phyloP scores from a whole-genome alignment of 208 protist genomes.

The Wallacemonas sp. region DNA sequence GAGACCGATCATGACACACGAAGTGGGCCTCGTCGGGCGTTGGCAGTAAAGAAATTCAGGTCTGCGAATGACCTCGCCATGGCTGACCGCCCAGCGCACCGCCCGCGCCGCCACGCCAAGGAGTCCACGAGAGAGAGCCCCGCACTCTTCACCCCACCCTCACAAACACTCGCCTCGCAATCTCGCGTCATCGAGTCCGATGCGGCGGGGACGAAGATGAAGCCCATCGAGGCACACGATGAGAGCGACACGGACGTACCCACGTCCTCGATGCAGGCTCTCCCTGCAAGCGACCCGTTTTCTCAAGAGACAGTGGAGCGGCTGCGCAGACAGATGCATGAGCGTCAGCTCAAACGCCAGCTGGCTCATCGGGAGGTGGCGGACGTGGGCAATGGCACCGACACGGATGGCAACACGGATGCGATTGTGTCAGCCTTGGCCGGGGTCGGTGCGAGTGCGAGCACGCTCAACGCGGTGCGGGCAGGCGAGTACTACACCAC shows the following conservation, averaged over 20 bases:
- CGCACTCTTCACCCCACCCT: background rate
- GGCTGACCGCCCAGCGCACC: background rate
- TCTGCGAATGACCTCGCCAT: background rate
- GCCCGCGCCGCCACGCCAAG: background rate
- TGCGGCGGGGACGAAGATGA: background rate
- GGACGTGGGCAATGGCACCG: background rate
- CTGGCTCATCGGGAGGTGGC: background rate
- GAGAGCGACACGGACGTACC: background rate
- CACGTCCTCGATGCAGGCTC: too few relatives aligned
- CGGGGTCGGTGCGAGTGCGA: conserved; percentile 11
- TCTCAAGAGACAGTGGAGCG: background rate
- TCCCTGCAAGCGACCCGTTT: background rate
- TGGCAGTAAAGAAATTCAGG: too few relatives aligned
- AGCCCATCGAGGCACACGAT: background rate
- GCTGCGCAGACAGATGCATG: background rate
- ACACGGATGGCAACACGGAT: conserved; percentile 8
- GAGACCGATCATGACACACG: too few relatives aligned
- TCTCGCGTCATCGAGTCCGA: too few relatives aligned
- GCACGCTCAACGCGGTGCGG: conserved; percentile 13
- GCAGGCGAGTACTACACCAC: conserved; percentile 35
- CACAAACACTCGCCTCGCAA: background rate
- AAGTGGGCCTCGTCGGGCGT: too few relatives aligned
- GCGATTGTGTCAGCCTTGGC: background rate
- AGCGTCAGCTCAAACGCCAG: background rate
- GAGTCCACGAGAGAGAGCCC: background rate